These are phyloP conservation scores for Celoporthe dispersa DNA, from an alignment of 2,329 filamentous ascomycete species.

Conservation along the genomic window DNA sequence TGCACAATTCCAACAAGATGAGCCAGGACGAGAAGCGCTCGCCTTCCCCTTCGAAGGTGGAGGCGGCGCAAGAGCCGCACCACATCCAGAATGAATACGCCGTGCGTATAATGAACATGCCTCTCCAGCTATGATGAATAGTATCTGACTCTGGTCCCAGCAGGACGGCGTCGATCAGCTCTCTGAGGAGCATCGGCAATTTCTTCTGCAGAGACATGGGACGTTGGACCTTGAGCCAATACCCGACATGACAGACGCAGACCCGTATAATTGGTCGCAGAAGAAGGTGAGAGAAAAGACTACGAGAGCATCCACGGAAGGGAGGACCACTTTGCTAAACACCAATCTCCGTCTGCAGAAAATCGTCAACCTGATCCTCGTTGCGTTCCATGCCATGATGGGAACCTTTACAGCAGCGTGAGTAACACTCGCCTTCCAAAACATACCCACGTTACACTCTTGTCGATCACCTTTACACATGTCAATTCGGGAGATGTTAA, in stretches of 20 bases:
- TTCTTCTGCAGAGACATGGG: slow-evolving; percentile 56
- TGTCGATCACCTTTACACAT: not conserved
- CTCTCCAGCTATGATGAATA: not conserved
- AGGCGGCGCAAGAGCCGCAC: slow-evolving; percentile 18
- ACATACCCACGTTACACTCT: not conserved
- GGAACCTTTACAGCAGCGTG: slow-evolving; percentile 24
- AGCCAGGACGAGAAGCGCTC: slow-evolving; percentile 20
- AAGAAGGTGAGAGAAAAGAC: slow-evolving; percentile 46
- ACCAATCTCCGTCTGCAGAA: slow-evolving; percentile 45
- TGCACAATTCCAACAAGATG: slow-evolving; percentile 9
- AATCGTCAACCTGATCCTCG: slow-evolving; percentile 54
- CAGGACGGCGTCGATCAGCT: slow-evolving; percentile 34
- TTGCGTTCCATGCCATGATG: slow-evolving; percentile 58
- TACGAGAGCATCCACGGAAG: slow-evolving; percentile 9
- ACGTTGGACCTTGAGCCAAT: slow-evolving; percentile 58
- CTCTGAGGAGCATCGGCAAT: slow-evolving; percentile 50
- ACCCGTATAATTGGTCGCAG: slow-evolving; percentile 60
- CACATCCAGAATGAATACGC: slow-evolving; percentile 13
- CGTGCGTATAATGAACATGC: not conserved
- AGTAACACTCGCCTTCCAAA: not conserved
- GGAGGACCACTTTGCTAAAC: not conserved
- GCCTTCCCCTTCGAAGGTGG: slow-evolving; percentile 20
- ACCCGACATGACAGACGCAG: slow-evolving; percentile 52
- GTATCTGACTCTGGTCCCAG: not conserved
- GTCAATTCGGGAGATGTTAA: not conserved